Evolutionary conservation across 352 stramenopile genomes (phyloP).

Genomic region (Phytophthora brassicae): DNA sequence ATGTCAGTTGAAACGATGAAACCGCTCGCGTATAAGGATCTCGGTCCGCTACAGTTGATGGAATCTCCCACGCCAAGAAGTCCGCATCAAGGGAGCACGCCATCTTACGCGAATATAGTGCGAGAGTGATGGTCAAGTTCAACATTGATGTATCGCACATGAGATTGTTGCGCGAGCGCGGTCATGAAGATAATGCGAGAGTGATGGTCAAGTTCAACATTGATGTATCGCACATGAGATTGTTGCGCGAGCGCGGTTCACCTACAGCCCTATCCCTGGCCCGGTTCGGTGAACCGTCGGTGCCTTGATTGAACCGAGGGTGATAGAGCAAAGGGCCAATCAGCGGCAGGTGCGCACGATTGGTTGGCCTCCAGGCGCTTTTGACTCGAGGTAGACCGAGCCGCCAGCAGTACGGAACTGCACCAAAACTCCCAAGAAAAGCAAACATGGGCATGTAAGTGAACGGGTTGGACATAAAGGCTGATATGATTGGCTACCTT

Average conservation of each 20-base stretch:
- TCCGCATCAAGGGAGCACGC: too few species aligned
- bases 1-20: conserved; percentile 13
- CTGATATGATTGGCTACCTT: background rate
- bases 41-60: too few species aligned
- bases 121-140: background rate
- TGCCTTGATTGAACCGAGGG: conserved; percentile 31
- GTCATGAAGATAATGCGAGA: background rate
- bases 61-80: too few species aligned
- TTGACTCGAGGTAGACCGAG: conserved; percentile 20
- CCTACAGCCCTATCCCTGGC: conserved; percentile 12
- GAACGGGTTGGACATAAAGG: conserved; percentile 6
- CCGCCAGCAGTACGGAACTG: conserved; percentile 82
- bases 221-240: conserved; percentile 15
- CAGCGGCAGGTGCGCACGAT: conserved; percentile 49
- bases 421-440: conserved; percentile 79
- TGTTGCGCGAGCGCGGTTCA: conserved; percentile 24
- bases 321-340: conserved; percentile 29
- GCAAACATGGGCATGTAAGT: conserved; percentile 88
- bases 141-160: conserved; percentile 6
- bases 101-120: too few species aligned
- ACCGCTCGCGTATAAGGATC: too few species aligned
- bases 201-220: background rate
- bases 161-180: conserved; percentile 27
- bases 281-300: conserved; percentile 37
- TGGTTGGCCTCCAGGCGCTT: conserved; percentile 73